Evolutionary conservation across 495 filamentous ascomycete species (phyloP), one percentile per base, ranked within the genome.

Genomic region (Podospora appendiculata): DNA sequence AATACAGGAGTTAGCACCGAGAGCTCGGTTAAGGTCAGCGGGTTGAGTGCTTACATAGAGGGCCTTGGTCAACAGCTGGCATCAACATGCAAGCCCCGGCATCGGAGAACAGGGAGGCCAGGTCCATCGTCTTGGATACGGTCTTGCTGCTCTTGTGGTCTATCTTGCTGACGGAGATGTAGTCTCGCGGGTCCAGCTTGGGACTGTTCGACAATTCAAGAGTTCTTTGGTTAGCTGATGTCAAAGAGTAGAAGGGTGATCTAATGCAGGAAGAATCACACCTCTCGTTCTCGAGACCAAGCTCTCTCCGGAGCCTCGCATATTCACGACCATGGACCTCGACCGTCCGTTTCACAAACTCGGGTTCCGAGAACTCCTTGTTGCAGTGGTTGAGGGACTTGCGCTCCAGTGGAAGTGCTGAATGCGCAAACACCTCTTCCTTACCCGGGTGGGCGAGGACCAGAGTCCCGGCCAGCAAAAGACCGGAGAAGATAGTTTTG

Each of bases 71-170:
- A 25, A 79, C 77, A 55, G 76, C 72, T 2, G 76, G 76, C 50
- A 69, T 78, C 32, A 82, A 68, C 36, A 82, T 74, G 56, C 78
- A 82, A n/a, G 76, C 75, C 6, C 72, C 72, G 47, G 73, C 70
- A 33, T 78, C 77, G 25, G 71, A 60, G 57, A 83, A 84, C 8
- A 84, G 66, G 7, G 74, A 63, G 9, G 58, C 56, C 0, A 74
- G 64, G 49, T 79, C 75, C 42, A 74, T 79, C 12, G 57, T 62
- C 48, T 70, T 72, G 33, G 78, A 62, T 0, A 71, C 72, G 14
- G 71, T 63, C 51, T 75, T 60, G 54, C 68, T 82, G 81, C 80
- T 84, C 79, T 84, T 82, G 78, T 69, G 66, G 58, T 69, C 57
- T 42, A 63, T 60, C 40, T 51, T 53, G 11, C 55, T 59, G 4